A percentile compares a stretch with the other conserved stretches of the same genome.
phyloP scores from a whole-genome alignment of 116 monocot genomes.

The Trichopus zeylanicus region DNA sequence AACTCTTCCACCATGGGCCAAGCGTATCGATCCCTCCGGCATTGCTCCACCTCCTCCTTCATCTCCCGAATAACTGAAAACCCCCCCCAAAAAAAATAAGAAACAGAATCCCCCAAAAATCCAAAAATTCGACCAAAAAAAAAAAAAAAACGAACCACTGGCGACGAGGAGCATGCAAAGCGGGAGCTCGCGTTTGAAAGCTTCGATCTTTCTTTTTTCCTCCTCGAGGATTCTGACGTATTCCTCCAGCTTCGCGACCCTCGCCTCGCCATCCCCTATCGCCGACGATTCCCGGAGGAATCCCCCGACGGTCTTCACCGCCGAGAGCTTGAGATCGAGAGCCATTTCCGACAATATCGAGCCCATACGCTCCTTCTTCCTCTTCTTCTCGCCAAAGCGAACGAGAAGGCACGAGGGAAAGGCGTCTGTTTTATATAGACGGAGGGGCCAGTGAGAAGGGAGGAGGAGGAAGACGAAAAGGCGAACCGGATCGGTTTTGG shows the following conservation, averaged over 20 bases:
- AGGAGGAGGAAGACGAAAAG: not conserved
- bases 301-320: constrained; percentile 10
- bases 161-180: constrained; percentile 49
- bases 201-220: constrained; percentile 69
- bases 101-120: too few relatives aligned
- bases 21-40: constrained; percentile 7
- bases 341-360: constrained; percentile 11
- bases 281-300: constrained; percentile 11
- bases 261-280: constrained; percentile 6
- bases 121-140: too few relatives aligned
- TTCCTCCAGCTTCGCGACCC: constrained; percentile 34
- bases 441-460: not conserved
- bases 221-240: constrained; percentile 42
- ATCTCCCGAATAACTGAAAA: constrained; percentile 47
- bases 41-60: constrained; percentile 43
- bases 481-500: not conserved
- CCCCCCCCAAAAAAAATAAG: not conserved
- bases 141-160: constrained; percentile 23
- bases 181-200: constrained; percentile 81
- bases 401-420: not conserved
- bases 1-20: constrained; percentile 37
- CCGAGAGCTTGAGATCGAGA: constrained; percentile 36
- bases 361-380: not conserved
- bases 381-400: not conserved
- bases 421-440: not conserved